Conservation (phyloP, 2,329 filamentous ascomycete genomes). For the Gnomoniopsis smithogilvyi region DNA sequence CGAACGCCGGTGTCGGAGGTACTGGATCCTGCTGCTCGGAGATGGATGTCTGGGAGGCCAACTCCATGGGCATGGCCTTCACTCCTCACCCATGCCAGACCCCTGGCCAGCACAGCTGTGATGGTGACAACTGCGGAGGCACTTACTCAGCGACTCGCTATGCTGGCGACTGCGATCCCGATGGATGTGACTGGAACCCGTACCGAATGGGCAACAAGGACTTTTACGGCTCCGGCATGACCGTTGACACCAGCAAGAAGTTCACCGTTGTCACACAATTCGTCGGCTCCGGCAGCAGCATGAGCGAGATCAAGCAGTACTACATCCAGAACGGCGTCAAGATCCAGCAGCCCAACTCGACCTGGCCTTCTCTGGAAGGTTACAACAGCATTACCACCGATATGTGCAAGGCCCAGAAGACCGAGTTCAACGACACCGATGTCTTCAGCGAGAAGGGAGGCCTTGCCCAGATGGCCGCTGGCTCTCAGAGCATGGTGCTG, state of each 20-base stretch:
- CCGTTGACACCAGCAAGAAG: constrained; percentile 53
- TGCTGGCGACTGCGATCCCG: constrained; percentile 57
- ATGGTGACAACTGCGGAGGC: constrained; percentile 43
- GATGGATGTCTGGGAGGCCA: constrained; percentile 57
- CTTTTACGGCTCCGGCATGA: constrained; percentile 59
- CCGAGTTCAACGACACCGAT: constrained; percentile 48
- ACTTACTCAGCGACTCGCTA: constrained; percentile 49
- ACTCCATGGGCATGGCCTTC: constrained; percentile 54
- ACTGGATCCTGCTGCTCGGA: constrained; percentile 55
- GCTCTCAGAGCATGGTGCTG: constrained; percentile 55
- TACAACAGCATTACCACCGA: constrained; percentile 42
- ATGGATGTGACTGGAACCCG: constrained; percentile 64
- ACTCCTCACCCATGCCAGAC: constrained; percentile 57
- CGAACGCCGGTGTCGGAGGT: constrained; percentile 44
- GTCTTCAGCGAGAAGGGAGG: constrained; percentile 52
- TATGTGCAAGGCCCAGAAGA: constrained; percentile 55
- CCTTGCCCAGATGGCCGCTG: constrained; percentile 48
- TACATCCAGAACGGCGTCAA: constrained; percentile 58
- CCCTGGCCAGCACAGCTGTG: constrained; percentile 39
- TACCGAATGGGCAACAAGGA: constrained; percentile 58
- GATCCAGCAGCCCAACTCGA: constrained; percentile 37
- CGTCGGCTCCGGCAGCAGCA: constrained; percentile 41
- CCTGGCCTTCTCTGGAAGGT: constrained; percentile 25
- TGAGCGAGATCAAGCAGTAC: constrained; percentile 53
- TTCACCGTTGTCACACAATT: constrained; percentile 65